phyloP scores from a whole-genome alignment of 208 protist species.

The Trypanosoma caninum region DNA sequence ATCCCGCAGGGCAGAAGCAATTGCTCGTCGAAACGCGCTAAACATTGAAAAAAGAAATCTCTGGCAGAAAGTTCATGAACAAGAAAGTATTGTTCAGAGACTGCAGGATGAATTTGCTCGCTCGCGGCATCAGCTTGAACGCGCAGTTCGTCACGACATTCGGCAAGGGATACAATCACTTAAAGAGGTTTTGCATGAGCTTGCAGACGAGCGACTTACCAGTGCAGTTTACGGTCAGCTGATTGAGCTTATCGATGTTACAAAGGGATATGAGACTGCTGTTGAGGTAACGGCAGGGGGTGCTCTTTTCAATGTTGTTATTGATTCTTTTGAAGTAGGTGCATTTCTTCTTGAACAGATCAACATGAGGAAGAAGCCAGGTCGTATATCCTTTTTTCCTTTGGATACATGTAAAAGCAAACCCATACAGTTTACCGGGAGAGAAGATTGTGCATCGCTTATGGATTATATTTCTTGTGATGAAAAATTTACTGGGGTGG shows the following conservation, averaged over 20 bases:
- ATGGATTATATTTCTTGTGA: conserved; percentile 79
- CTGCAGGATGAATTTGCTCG: conserved; percentile 40
- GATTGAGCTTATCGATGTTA: conserved; percentile 93
- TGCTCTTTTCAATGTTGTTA: conserved; percentile 97
- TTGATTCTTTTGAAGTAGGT: conserved; percentile 95
- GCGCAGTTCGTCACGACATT: conserved; percentile 73
- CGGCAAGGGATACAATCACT: conserved; percentile 82
- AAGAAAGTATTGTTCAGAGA: conserved; percentile 59
- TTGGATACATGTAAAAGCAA: conserved; percentile 90
- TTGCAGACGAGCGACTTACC: conserved; percentile 38
- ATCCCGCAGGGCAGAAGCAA: conserved; percentile 25
- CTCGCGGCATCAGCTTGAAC: conserved; percentile 58
- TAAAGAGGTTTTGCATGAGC: conserved; percentile 66
- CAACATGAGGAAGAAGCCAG: conserved; percentile 79
- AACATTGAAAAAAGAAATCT: conserved; percentile 70
- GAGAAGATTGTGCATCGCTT: conserved; percentile 66
- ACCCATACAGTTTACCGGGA: conserved; percentile 38
- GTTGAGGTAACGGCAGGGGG: conserved; percentile 95
- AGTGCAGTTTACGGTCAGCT: conserved; percentile 94
- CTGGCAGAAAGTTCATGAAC: conserved; percentile 76
- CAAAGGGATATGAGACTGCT: conserved; percentile 86
- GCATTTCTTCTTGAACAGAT: conserved; percentile 90
- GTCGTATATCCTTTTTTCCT: conserved; percentile 97
- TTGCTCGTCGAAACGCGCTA: conserved; percentile 51
- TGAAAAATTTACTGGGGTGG: conserved; percentile 66